Evolutionary conservation across 2,329 filamentous ascomycete genomes (phyloP).

Genomic region (Venturiaceae sp.): DNA sequence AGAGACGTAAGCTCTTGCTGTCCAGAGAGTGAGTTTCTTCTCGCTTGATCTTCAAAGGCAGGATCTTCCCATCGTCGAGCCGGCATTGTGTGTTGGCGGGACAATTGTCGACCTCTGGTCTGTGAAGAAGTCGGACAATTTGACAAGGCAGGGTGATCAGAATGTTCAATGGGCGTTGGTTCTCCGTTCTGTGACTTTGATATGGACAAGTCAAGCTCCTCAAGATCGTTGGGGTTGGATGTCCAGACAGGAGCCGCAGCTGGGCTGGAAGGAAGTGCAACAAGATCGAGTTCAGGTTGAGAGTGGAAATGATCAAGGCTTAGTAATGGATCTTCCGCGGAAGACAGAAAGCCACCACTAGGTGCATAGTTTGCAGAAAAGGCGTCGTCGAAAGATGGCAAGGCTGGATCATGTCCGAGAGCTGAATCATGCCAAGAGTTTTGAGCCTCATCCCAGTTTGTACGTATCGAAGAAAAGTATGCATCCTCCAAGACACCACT

Average conservation of each 20-base stretch:
- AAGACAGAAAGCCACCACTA: background rate
- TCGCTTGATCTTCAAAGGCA: background rate
- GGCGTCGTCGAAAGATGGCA: slow-evolving; percentile 20
- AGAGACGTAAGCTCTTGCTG: background rate
- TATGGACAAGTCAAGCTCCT: background rate
- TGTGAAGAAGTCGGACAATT: background rate
- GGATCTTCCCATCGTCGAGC: background rate
- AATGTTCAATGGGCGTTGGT: background rate
- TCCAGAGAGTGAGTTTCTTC: background rate
- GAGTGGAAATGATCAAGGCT: background rate
- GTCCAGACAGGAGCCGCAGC: background rate
- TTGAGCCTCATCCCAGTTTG: slow-evolving; percentile 30
- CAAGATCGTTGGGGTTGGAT: background rate
- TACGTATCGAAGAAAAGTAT: slow-evolving; percentile 37
- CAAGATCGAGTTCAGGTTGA: background rate
- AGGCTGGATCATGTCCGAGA: slow-evolving; percentile 23
- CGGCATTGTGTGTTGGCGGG: background rate
- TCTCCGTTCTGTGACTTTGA: no score
- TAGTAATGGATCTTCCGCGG: background rate
- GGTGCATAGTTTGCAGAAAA: background rate
- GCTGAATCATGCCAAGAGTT: slow-evolving; percentile 38
- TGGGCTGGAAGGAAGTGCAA: background rate
- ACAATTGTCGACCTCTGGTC: background rate
- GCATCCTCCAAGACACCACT: slow-evolving; percentile 24
- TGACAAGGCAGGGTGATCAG: background rate